Base-by-base conservation (phyloP, 805 yeast species). In the Metschnikowia picachoensis region DNA sequence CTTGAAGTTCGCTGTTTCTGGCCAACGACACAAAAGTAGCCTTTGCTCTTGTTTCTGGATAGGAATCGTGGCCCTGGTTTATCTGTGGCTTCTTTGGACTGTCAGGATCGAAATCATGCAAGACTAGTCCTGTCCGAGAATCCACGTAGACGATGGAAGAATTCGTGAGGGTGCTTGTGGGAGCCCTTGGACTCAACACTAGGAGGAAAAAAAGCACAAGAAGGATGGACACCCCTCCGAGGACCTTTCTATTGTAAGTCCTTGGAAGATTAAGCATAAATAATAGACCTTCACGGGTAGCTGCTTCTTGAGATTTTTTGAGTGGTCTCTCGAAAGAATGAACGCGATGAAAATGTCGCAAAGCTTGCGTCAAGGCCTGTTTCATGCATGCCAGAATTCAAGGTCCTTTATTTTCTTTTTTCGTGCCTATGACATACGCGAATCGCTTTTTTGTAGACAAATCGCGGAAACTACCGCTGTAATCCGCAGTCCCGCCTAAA, bases 11-110 rank as follows among this genome's bases (percentile, higher is more conserved):
- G 4, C 40, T 20, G 40, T 53, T 53, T 30, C 57, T 37, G 35
- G 56, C 57, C 47, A 53, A 47, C 13, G 56, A 47, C 11, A 53
- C 54, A 30, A 53, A 53, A 15, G 57, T 52, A 33, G 56, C 57
- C 33, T 46, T 47, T 16, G 40, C 41, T 15, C 56, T 33, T 4
- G 30, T 37, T 17, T 55, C 55, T 2, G 53, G 57, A 15, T 37
- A 30, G 12, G 32, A 13, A 15, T 25, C n/a, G 16, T 34, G 28
- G 15, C 29, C n/a, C 20, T 20, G 20, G 20, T 20, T 20, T 30
- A 50, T 41, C 35, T 55, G 54, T 28, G 44, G 50, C 20, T 20
- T 20, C 20, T 20, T 20, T 20, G 39, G 32, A 9, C 13, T 30
- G 9, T 29, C 41, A 2, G 52, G 43, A 30, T 33, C 43, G 33